These are phyloP conservation scores for Yueomyces sp. DNA, from an alignment of 805 yeast genomes.

Conservation along the genomic window DNA sequence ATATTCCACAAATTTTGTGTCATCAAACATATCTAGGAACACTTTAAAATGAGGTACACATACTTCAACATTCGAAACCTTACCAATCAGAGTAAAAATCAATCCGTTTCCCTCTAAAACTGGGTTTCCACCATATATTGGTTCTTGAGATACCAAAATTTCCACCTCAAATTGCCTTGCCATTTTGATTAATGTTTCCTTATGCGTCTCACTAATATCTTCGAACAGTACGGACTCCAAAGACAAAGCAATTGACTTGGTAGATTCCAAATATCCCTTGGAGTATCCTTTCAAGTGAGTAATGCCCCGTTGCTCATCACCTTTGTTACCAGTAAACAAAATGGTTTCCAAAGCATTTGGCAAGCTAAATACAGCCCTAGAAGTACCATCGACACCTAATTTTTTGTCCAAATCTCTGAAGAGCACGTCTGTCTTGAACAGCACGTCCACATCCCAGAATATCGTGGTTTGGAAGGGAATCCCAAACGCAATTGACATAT, in stretches of 20 bases:
- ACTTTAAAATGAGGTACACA: constrained; percentile 10
- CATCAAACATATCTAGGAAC: constrained; percentile 5
- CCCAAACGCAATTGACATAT: neutral
- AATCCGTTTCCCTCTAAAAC: neutral
- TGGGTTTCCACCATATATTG: constrained; percentile 1
- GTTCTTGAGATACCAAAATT: constrained; percentile 5
- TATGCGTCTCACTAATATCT: neutral
- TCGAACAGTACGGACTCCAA: neutral
- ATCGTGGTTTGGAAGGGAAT: neutral
- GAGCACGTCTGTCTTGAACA: neutral
- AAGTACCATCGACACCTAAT: too few species aligned
- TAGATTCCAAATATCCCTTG: neutral
- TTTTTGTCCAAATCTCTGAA: too few species aligned
- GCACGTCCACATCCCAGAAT: neutral
- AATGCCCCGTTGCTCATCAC: neutral
- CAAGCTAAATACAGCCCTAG: too few species aligned
- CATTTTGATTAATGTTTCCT: constrained; percentile 1
- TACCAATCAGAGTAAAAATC: constrained; percentile 10
- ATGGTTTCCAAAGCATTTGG: too few species aligned
- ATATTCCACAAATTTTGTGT: constrained; percentile 7
- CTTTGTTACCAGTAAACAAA: too few species aligned
- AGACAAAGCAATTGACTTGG: neutral
- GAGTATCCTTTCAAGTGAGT: neutral
- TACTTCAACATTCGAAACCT: constrained; percentile 6
- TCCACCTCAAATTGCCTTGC: constrained; percentile 11